Evolutionary conservation across 2,329 filamentous ascomycete genomes (phyloP).

Genomic region (Camillea tinctor): DNA sequence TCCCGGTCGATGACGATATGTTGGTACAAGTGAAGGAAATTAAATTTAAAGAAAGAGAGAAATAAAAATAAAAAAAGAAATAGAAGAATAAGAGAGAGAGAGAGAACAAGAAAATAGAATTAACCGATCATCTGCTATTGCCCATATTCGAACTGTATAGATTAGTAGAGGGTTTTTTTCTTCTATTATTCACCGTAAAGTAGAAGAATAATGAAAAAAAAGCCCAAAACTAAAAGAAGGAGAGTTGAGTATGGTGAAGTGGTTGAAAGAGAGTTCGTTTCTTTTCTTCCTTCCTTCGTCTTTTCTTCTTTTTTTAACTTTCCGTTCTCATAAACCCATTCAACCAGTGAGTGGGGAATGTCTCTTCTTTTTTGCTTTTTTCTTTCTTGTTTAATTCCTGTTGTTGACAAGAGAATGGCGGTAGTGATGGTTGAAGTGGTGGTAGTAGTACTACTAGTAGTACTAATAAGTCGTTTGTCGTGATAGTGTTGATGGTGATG

Average conservation of each 20-base stretch:
- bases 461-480: not conserved
- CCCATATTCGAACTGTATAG: not conserved
- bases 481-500: not conserved
- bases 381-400: not conserved
- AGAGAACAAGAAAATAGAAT: not conserved
- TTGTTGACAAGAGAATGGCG: not conserved
- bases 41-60: not conserved
- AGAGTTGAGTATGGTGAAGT: not conserved
- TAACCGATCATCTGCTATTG: not conserved
- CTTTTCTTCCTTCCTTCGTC: not conserved
- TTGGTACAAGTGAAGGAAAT: not conserved
- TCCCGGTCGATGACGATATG: not conserved
- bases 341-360: not conserved
- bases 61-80: not conserved
- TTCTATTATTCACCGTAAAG: not conserved
- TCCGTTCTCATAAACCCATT: not conserved
- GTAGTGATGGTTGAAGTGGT: not conserved
- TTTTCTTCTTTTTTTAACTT: not conserved
- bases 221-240: not conserved
- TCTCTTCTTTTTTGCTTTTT: not conserved
- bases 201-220: not conserved
- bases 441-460: no score
- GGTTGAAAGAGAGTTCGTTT: not conserved
- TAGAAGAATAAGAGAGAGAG: not conserved
- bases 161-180: not conserved